A percentile compares a stretch with the other conserved stretches of the same genome.
phyloP scores from a whole-genome alignment of 148 eudicot genomes.

The Arctostaphylos glauca region DNA sequence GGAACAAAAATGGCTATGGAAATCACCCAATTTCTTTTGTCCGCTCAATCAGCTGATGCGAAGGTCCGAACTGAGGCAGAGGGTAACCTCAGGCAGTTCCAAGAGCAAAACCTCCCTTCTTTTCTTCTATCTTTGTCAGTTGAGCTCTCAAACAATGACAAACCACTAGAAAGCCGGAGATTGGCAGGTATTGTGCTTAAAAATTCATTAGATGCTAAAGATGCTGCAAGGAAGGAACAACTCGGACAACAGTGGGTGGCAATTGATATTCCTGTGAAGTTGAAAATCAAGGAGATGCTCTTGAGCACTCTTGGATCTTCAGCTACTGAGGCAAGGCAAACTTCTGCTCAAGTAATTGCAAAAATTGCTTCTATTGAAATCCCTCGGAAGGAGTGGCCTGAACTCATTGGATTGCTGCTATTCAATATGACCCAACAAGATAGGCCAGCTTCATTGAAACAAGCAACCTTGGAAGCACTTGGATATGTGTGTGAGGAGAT shows the following conservation, averaged over 20 bases:
- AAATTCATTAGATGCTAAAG: conserved; percentile 66
- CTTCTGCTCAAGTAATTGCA: conserved; percentile 66
- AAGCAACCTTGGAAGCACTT: conserved; percentile 64
- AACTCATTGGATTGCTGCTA: conserved; percentile 52
- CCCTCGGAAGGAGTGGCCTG: conserved; percentile 68
- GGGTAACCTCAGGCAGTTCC: conserved; percentile 51
- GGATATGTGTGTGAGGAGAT: conserved; percentile 73
- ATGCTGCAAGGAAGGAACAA: conserved; percentile 45
- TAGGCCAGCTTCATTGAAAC: conserved; percentile 48
- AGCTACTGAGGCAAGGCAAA: conserved; percentile 58
- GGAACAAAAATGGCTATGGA: conserved; percentile 51
- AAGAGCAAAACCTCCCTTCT: conserved; percentile 53
- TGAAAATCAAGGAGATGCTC: conserved; percentile 53
- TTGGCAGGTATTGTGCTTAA: conserved; percentile 66
- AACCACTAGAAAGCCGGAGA: conserved; percentile 55
- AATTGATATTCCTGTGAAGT: conserved; percentile 46
- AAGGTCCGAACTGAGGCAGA: conserved; percentile 55
- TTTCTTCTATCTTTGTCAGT: conserved; percentile 47
- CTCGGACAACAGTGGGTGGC: conserved; percentile 58
- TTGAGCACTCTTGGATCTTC: conserved; percentile 46
- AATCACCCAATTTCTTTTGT: conserved; percentile 51
- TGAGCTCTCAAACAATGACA: conserved; percentile 59
- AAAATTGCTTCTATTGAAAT: conserved; percentile 63
- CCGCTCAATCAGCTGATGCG: conserved; percentile 60
- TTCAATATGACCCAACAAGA: conserved; percentile 52